Conservation (phyloP, 2,329 filamentous ascomycete genomes). For the Venturiaceae sp. region DNA sequence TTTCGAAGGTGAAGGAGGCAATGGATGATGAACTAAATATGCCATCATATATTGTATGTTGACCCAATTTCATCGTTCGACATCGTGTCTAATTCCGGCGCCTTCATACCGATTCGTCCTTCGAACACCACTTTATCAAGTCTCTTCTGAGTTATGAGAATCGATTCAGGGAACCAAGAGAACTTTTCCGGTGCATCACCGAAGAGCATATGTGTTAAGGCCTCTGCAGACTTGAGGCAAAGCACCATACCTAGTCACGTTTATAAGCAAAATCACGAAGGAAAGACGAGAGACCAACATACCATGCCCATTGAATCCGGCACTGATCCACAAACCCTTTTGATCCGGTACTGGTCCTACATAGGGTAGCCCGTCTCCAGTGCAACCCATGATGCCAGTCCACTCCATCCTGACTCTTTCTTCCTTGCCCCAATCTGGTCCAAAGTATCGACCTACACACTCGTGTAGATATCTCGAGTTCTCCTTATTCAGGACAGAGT, state of each 20-base stretch:
- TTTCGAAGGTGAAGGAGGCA: too few species aligned
- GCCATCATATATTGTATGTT: background rate
- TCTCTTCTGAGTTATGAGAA: constrained; percentile 37
- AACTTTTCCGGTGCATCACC: constrained; percentile 22
- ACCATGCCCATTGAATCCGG: constrained; percentile 61
- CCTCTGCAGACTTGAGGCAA: constrained; percentile 50
- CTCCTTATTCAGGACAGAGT: constrained; percentile 45
- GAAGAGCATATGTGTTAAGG: constrained; percentile 45
- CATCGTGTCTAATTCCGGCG: background rate
- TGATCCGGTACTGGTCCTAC: constrained; percentile 55
- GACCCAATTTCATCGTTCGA: background rate
- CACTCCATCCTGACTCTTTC: constrained; percentile 46
- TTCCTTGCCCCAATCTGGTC: constrained; percentile 28
- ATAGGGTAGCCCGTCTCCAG: constrained; percentile 58
- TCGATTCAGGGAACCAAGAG: constrained; percentile 45
- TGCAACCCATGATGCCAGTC: constrained; percentile 76
- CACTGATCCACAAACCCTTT: constrained; percentile 52
- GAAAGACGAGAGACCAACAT: background rate
- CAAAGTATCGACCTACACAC: constrained; percentile 37
- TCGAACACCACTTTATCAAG: constrained; percentile 20
- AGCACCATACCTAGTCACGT: constrained; percentile 43
- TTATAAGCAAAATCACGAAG: background rate
- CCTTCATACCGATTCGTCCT: constrained; percentile 12
- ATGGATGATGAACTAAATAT: too few species aligned
- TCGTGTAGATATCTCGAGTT: constrained; percentile 47